Evolutionary conservation across 1,284 basidiomycete genomes (phyloP), one percentile per base, ranked within the genome.

Genomic region (Sutorius eximius): DNA sequence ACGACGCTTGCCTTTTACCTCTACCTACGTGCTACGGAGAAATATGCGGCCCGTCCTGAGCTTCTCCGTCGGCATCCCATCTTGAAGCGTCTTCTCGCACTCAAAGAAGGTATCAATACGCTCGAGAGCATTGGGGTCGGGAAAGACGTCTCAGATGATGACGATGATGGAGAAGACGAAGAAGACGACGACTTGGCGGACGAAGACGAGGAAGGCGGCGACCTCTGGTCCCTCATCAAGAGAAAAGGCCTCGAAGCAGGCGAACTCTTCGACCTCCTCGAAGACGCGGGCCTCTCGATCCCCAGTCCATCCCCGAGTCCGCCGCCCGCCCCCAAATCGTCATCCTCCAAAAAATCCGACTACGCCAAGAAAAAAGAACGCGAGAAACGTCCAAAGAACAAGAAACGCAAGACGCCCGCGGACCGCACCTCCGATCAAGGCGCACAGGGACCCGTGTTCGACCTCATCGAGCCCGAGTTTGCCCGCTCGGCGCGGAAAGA

Each of bases 1-100:
- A 92, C 94, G 1, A 89, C 87, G 1, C 86, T 98, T 44, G 90
- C 95, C 0, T 98, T 95, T 76, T 98, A 97, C 75, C 79, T 99
- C 49, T 87, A 95, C 70, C 80, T 99, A 27, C 85, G 92, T 15
- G 78, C 89, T 20, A 82, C 81, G 49, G 75, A 82, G 41, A 81
- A 86, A 73, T 82, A 90, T 69, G 71, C 79, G 40, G 70, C 78
- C 60, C 75, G 81, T 16, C 89, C 90, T 2, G 79, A 87, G 30
- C 74, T 81, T 34, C 81, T 95, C 37, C 78, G 84, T 59, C 74
- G 79, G 0, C 90, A 94, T 67, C 91, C 93, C 0, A 86, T 98
- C 61, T 77, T 98, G 59, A 73, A 77, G 24, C 90, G 95, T 13
- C 82, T 99, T 9, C 78, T 96, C 33, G 82, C 86, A 27, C 84